Evolutionary conservation across 2,329 filamentous ascomycete species (phyloP), one percentile per base, ranked within the genome.

Genomic region (Pseudogymnoascus sp.): DNA sequence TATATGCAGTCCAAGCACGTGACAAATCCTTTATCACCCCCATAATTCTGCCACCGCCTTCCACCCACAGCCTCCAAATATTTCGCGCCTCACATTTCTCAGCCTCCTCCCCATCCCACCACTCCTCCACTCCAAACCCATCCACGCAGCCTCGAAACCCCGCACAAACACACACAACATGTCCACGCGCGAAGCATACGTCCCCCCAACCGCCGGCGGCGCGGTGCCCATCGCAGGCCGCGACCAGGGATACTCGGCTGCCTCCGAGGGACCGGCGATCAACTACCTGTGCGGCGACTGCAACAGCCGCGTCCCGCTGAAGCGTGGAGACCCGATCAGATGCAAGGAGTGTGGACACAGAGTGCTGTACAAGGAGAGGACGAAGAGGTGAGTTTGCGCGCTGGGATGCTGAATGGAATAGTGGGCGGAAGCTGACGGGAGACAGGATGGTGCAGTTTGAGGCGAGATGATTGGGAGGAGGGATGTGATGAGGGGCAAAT

Each of bases 381-480:
- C 95, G 50, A 97, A 96, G 82, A 86, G 95, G 95, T 97, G 75
- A 77, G 88, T 79, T 65, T 61, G 53, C 21, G 13, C 13, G 63
- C 47, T 26, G 40, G 59, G 62, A 31, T 65, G n/a, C 21, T 53
- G 26, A 47, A 19, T 64, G 42, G 33, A 42, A 16, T 29, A 33
- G 21, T 40, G 35, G 40, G 61, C 8, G 16, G n/a, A 60, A 13
- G n/a, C 56, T 59, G 47, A 10, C 61, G 59, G 7, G 4, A 13
- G 35, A 33, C 70, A 96, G 93, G 73, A 97, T 97, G 93, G 93
- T 97, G 61, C 95, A 99, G 79, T 97, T 99, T 73, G 93, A 99
- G 81, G 95, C 95, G 61, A 86, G 93, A 78, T 97, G 77, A 82
- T 67, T 21, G n/a, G 19, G n/a, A 14, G 31, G 10, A 37, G 61